Evolutionary conservation across 2,329 filamentous ascomycete genomes (phyloP).

Genomic region (Dendryphion nanum): DNA sequence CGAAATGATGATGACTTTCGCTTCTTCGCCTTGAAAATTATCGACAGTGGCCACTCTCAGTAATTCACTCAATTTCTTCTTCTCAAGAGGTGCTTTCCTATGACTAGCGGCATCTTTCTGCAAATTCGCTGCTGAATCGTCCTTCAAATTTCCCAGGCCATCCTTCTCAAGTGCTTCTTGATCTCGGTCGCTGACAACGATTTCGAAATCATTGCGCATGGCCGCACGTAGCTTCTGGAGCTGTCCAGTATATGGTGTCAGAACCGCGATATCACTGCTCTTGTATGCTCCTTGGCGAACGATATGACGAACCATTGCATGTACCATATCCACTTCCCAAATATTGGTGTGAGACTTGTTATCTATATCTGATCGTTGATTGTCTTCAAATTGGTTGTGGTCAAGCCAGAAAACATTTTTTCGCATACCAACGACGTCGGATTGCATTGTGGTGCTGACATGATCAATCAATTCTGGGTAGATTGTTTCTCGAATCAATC

Average conservation of each 20-base stretch:
- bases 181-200: slow-evolving; percentile 64
- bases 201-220: slow-evolving; percentile 51
- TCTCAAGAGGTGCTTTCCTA: not conserved
- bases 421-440: slow-evolving; percentile 52
- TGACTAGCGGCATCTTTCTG: slow-evolving; percentile 34
- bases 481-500: slow-evolving; percentile 54
- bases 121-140: slow-evolving; percentile 37
- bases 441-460: slow-evolving; percentile 35
- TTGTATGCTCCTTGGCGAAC: slow-evolving; percentile 61
- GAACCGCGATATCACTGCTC: slow-evolving; percentile 61
- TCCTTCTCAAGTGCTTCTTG: slow-evolving; percentile 44
- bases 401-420: slow-evolving; percentile 59
- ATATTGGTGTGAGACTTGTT: slow-evolving; percentile 52
- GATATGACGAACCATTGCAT: slow-evolving; percentile 61
- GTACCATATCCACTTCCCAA: slow-evolving; percentile 62
- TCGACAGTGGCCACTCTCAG: slow-evolving; percentile 46
- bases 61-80: not conserved
- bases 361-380: slow-evolving; percentile 16
- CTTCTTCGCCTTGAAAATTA: slow-evolving; percentile 75
- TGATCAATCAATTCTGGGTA: slow-evolving; percentile 58
- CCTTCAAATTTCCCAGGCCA: slow-evolving; percentile 8
- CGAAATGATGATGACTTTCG: slow-evolving; percentile 65
- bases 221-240: slow-evolving; percentile 47
- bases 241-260: slow-evolving; percentile 64
- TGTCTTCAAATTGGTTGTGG: slow-evolving; percentile 50